Percentiles rank a stretch among this genome's conserved stretches.
Conservation (phyloP, 495 filamentous ascomycete species). For the Aspergillus indologenus region DNA sequence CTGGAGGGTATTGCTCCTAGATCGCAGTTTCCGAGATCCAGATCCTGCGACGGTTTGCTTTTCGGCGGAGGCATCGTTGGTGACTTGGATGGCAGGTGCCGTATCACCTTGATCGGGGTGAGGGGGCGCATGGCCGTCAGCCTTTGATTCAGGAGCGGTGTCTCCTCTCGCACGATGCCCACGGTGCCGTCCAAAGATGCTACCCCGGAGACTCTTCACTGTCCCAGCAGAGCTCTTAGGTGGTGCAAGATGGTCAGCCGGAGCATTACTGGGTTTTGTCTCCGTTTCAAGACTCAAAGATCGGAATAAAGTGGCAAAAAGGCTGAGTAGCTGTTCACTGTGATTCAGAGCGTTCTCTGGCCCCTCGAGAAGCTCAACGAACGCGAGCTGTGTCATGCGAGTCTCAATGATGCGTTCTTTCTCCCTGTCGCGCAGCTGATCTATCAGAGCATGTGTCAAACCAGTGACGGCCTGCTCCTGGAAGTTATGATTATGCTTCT, state of each 20-base stretch:
- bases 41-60: constrained; percentile 28
- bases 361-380: constrained; percentile 79
- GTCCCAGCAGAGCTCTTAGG: constrained; percentile 71
- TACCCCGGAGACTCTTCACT: constrained; percentile 66
- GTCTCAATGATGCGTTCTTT: constrained; percentile 81
- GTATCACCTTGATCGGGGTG: constrained; percentile 18
- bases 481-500: constrained; percentile 30
- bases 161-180: constrained; percentile 26
- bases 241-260: constrained; percentile 43
- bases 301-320: constrained; percentile 77
- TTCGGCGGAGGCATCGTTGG: constrained; percentile 27
- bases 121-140: constrained; percentile 12
- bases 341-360: constrained; percentile 78
- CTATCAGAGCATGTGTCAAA: constrained; percentile 54
- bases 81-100: constrained; percentile 49
- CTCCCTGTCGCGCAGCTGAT: constrained; percentile 72
- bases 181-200: constrained; percentile 65
- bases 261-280: constrained; percentile 17
- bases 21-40: constrained; percentile 48
- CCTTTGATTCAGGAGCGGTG: constrained; percentile 12
- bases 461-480: constrained; percentile 30
- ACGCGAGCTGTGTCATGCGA: constrained; percentile 88
- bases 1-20: constrained; percentile 38
- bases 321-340: constrained; percentile 74
- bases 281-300: constrained; percentile 41